These are phyloP conservation scores for Diaporthe velutina DNA, from an alignment of 2,329 filamentous ascomycete species.

Conservation along the genomic window DNA sequence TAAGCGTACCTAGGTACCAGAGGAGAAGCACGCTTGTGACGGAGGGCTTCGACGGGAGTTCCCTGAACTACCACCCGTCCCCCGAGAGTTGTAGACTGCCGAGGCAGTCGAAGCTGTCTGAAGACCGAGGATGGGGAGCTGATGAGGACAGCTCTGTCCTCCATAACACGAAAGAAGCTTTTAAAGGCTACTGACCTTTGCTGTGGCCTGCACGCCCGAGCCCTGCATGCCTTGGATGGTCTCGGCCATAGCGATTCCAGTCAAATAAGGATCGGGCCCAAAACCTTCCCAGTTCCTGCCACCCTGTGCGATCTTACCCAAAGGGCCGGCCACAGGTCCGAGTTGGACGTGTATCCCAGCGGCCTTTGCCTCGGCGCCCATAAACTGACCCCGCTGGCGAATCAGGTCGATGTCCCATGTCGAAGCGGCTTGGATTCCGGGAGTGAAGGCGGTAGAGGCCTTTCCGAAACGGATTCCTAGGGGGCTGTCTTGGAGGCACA, in stretches of 20 bases:
- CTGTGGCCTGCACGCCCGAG: slow-evolving; percentile 63
- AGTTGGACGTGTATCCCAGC: slow-evolving; percentile 82
- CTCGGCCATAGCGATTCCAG: slow-evolving; percentile 72
- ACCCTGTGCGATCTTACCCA: slow-evolving; percentile 79
- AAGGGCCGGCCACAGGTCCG: slow-evolving; percentile 80
- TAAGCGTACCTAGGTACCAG: not conserved
- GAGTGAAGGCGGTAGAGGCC: slow-evolving; percentile 81
- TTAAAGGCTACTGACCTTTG: slow-evolving; percentile 50
- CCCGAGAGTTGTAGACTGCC: not conserved
- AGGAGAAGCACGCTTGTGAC: not conserved
- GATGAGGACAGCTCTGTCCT: not conserved
- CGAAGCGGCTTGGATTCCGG: slow-evolving; percentile 81
- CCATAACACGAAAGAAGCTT: not conserved
- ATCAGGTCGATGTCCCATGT: slow-evolving; percentile 86
- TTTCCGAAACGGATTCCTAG: slow-evolving; percentile 80
- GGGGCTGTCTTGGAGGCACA: slow-evolving; percentile 86
- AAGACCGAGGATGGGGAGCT: not conserved
- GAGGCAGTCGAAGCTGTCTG: not conserved
- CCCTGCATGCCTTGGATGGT: slow-evolving; percentile 71
- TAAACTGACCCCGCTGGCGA: slow-evolving; percentile 75
- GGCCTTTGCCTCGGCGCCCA: slow-evolving; percentile 77
- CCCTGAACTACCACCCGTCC: not conserved
- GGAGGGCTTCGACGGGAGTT: not conserved
- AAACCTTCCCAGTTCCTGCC: slow-evolving; percentile 90
- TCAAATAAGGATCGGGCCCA: slow-evolving; percentile 81